Percentiles rank a stretch among this genome's conserved stretches.
phyloP scores from a whole-genome alignment of 1,284 basidiomycete species.

The Anthracocystis setariae region DNA sequence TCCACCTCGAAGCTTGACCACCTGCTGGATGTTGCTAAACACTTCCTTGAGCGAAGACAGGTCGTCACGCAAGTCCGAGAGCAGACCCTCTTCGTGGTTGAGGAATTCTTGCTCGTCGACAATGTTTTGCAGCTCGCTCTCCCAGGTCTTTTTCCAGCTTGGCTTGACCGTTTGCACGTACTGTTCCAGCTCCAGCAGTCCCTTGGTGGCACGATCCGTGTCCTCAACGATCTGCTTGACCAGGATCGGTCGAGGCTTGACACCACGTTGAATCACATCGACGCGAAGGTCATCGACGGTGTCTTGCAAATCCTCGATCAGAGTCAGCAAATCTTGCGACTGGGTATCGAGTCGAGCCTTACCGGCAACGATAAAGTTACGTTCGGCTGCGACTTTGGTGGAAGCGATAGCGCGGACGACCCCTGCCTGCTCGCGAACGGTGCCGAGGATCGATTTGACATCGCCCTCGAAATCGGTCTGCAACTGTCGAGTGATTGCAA shows the following conservation, averaged over 20 bases:
- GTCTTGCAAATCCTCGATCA: constrained; percentile 93
- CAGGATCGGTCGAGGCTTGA: constrained; percentile 81
- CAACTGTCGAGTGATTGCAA: constrained; percentile 90
- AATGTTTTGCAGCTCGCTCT: constrained; percentile 92
- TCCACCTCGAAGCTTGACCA: constrained; percentile 62
- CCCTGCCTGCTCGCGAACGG: constrained; percentile 82
- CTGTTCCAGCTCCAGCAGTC: constrained; percentile 81
- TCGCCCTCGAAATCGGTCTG: constrained; percentile 91
- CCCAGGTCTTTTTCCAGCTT: constrained; percentile 99
- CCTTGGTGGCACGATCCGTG: constrained; percentile 76
- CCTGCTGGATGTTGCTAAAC: constrained; percentile 66
- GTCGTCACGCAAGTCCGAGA: constrained; percentile 64
- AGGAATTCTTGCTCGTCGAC: constrained; percentile 97
- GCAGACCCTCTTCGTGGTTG: constrained; percentile 68
- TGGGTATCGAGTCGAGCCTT: constrained; percentile 88
- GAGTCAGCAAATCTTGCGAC: constrained; percentile 88
- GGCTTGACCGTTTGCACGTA: constrained; percentile 91
- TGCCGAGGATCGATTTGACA: constrained; percentile 83
- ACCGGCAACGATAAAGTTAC: constrained; percentile 88
- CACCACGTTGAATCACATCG: constrained; percentile 88
- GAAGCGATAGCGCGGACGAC: constrained; percentile 80
- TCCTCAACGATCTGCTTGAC: constrained; percentile 81
- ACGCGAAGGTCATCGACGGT: constrained; percentile 88
- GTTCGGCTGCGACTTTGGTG: constrained; percentile 80
- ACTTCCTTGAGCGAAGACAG: constrained; percentile 61